A percentile compares a stretch with the other conserved stretches of the same genome.
Evolutionary conservation across 768 basidiomycete species (phyloP).

Genomic region (Amanita jacksonii): DNA sequence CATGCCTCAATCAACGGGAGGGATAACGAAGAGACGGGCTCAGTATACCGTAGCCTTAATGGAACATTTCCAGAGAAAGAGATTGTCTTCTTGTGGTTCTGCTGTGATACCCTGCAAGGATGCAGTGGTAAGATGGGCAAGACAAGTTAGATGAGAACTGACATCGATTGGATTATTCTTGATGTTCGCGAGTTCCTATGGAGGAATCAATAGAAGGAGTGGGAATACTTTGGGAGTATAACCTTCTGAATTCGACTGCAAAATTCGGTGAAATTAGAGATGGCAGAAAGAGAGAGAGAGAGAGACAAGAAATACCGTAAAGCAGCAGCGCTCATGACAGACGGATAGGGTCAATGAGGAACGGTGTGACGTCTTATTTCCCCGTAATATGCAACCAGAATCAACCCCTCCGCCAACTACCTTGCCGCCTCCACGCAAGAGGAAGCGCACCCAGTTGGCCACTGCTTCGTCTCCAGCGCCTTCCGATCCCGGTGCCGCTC

Average conservation of each 20-base stretch:
- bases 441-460: conserved; percentile 45
- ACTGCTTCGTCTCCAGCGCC: conserved; percentile 49
- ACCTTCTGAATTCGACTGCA: conserved; percentile 72
- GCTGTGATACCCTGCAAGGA: conserved; percentile 49
- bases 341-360: too few species aligned
- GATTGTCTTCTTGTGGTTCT: conserved; percentile 57
- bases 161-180: conserved; percentile 58
- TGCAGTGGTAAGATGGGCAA: conserved; percentile 10
- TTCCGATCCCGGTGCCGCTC: conserved; percentile 35
- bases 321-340: conserved; percentile 29
- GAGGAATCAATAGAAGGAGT: conserved; percentile 9
- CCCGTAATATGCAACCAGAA: neutral
- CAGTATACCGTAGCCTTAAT: conserved; percentile 63
- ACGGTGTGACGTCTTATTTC: conserved; percentile 3
- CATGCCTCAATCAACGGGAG: conserved; percentile 6
- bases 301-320: conserved; percentile 23
- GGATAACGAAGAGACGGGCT: neutral
- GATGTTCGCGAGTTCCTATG: conserved; percentile 61
- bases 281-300: conserved; percentile 4
- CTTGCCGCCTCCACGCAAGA: conserved; percentile 34
- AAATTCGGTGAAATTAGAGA: conserved; percentile 13
- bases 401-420: conserved; percentile 8
- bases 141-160: conserved; percentile 11
- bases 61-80: conserved; percentile 69
- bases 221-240: conserved; percentile 7